Base-by-base conservation (phyloP, 2,329 filamentous ascomycete species). In the Dactylellina sp. region DNA sequence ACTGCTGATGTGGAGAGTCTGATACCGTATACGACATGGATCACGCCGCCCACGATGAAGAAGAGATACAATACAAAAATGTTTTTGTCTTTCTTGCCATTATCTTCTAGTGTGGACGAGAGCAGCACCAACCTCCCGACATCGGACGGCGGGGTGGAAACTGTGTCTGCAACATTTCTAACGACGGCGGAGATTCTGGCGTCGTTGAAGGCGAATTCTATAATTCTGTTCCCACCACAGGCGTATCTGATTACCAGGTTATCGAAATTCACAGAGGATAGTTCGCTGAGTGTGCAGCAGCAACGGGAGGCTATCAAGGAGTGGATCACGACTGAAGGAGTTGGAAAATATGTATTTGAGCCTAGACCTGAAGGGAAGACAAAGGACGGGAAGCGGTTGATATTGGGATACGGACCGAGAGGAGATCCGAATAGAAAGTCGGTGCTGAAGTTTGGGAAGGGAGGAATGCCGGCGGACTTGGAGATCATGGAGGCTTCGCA, bases 11-110 rank as follows among this genome's bases (percentile, higher is more conserved):
- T 72, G 7, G 56, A 47, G 2, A 55, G 59, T 12, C 46, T 78
- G 16, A 60, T 66, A 25, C 75, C 76, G 0, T 78, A 77, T 40
- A 97, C 93, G 0, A 87, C 92, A 61, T 98, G 95, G 95, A 85
- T 98, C 64, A 98, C 95, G 1, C 94, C 94, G 0, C 81, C 84
- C 0, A 88, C 86, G 75, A 83, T 89, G 0, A 86, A 88, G 0
- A 92, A 89, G 78, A 87, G 95, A 49, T 99, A 96, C 82, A 92
- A 91, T 0, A 97, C 94, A 0, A 93, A 97, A 80, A 98, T 98
- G 94, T 99, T 98, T 82, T 81, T 98, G 9, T 97, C 97, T 81
- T 89, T 96, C 81, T 85, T 97, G 1, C 93, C 32, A 78, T 75
- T 77, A 81, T 79, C 74, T 82, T 76, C 75, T 77, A 9, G 42